Base-by-base conservation (phyloP, 2,329 filamentous ascomycete genomes). In the Blastomyces emzantsi region DNA sequence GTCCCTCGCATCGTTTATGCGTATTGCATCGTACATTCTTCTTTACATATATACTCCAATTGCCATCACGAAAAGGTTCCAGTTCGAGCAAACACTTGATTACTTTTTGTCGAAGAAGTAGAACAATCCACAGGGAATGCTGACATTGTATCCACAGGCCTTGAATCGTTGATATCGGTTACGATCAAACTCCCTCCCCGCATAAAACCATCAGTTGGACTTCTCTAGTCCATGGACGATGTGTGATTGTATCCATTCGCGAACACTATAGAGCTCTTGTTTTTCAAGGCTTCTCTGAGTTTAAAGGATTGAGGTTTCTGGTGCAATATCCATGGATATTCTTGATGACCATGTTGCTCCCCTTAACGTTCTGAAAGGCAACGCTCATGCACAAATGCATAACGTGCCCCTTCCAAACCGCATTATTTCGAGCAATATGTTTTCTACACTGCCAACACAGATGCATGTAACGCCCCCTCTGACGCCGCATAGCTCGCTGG, bases 381-480 rank as follows among this genome's bases (percentile, higher is more conserved):
- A 62, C 30, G 5, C 56, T 30, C 58, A 62, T 22, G 47, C 61
- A 25, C 63, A 56, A 39, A 51, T 43, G 30, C 51, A 62, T 30
- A 64, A 62, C 63, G 60, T 52, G 36, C 47, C 61, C 22, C 59
- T 63, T 17, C 57, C 65, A 22, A 41, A 54, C 33, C 36, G 61
- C 3, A 58, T 60, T 17, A 52, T 47, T 43, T 59, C 66, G 22
- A 66, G 64, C 55, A 59, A 64, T 47, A 57, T 68, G 45, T 54
- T 65, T 28, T 51, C 64, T 7, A 62, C 65, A 39, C 47, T 68
- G 28, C 63, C 70, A 64, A 67, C 70, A 63, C 71, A 72, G 36
- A 69, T 70, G 43, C 87, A 91, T 68, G 88, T 92, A 77, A 92
- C 89, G 59, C 90, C 90, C 36, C 90, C 90, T 52, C 80, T 87